Base-by-base conservation (phyloP, 2,329 filamentous ascomycete genomes). In the Lecanicillium sp. region DNA sequence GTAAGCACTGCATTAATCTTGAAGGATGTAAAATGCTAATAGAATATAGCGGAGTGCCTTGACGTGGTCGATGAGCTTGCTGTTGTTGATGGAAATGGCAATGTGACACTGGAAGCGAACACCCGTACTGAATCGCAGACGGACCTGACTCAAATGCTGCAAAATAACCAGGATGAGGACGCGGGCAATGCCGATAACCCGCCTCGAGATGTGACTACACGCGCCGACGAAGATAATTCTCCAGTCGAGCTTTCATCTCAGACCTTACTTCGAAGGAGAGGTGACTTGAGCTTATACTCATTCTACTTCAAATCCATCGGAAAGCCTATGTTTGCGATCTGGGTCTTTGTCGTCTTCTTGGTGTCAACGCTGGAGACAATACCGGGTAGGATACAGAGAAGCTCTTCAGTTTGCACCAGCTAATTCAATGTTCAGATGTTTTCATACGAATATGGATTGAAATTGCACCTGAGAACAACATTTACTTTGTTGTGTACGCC, bases 261-360 rank as follows among this genome's bases (percentile, higher is more conserved):
- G 4, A 3, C 17, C 13, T 9, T 12, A 13, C 7, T n/a, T 20
- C 15, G 2, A 3, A 15, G n/a, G 12, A 33, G 29, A 15, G 30
- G 36, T 7, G 30, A 39, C 7, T 17, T n/a, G 3, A 33, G 20
- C 27, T 15, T 39, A 4, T 39, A 39, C 25, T 28, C 19, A 30
- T 30, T 39, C 15, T 29, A 33, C 20, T 27, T 38, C 9, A 14
- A 38, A 6, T 30, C 36, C 2, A 38, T 38, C 8, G 36, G 36
- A 10, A 32, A 17, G 13, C 3, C 27, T 14, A 27, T 12, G 12
- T 4, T 33, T 7, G 10, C 9, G 9, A 3, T 38, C 4, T 38
- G 29, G 29, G n/a, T 14, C 11, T 3, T 10, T 1, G 14, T n/a
- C 14, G 28, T 33, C 29, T 28, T 33, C 3, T 33, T 18, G n/a